Base-by-base conservation (phyloP, 129 eudicot species). In the Heracleum sosnowskyi region DNA sequence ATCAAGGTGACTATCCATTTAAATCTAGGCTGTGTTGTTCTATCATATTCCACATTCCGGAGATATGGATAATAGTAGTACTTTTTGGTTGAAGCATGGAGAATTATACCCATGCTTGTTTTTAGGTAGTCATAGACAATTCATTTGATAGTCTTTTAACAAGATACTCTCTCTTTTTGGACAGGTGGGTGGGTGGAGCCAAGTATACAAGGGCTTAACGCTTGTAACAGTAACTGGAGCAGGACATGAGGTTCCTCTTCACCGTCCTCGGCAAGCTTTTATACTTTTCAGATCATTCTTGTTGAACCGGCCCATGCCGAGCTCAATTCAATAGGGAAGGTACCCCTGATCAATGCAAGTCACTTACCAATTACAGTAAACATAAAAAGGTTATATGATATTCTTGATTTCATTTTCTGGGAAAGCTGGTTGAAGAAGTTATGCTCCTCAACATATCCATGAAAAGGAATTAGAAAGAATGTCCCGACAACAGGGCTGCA, bases 151-250 rank as follows among this genome's bases (percentile, higher is more conserved):
- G 10, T 31, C 39, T 77, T 11, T 11, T 16, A 3, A 15, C 15
- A 75, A 16, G n/a, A 42, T 33, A 17, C 18, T 47, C 2, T 24
- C 41, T 36, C 26, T 47, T 15, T 68, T 60, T 16, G 72, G 39
- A 73, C 77, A 93, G 98, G 98, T 93, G 85, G 98, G 92, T 34
- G 98, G 98, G 40, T 93, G 97, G 97, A 91, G 94, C 84, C 97
- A 90, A 84, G 77, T 84, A 75, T 93, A 93, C 85, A 37, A 86
- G 53, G 98, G 98, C 37, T 76, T 93, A 83, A 89, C 97, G 4
- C 79, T 93, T 11, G 98, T 93, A 82, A 85, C 98, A 7, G 89
- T 93, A 60, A 87, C 89, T 0, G 98, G 98, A 80, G 98, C 97
- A 41, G 98, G 98, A 35, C 98, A 93, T 66, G 95, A 91, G 83